These are phyloP conservation scores for Bryum argenteum DNA, from an alignment of 225 moss, liverwort and hornwort species.

Conservation along the genomic window DNA sequence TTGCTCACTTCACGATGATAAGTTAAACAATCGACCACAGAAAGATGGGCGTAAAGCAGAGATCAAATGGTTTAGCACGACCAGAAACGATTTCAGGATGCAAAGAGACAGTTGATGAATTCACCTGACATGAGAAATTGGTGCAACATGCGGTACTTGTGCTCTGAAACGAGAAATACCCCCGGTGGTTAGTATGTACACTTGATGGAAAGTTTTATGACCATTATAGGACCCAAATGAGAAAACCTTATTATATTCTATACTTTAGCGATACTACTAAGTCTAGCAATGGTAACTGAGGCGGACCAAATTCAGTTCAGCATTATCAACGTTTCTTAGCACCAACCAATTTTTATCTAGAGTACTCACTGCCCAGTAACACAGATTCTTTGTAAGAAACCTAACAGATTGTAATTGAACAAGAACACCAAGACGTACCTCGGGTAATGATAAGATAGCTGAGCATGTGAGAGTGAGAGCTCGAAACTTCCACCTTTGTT, in stretches of 20 bases:
- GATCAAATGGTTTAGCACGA: constrained; percentile 7
- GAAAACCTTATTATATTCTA: neutral
- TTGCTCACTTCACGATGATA: constrained; percentile 15
- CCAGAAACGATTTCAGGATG: neutral
- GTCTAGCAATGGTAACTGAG: constrained; percentile 6
- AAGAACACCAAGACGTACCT: constrained; percentile 48
- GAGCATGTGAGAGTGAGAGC: constrained; percentile 69
- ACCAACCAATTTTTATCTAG: neutral
- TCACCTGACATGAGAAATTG: constrained; percentile 69
- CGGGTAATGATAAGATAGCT: constrained; percentile 55
- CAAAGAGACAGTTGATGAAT: constrained; percentile 17
- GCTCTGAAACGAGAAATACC: constrained; percentile 33
- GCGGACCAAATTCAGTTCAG: constrained; percentile 2
- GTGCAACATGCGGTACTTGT: constrained; percentile 50
- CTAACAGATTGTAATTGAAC: neutral
- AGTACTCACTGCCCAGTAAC: neutral
- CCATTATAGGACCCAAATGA: neutral
- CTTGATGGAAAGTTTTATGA: neutral
- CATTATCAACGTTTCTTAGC: neutral
- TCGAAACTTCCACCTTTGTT: constrained; percentile 89
- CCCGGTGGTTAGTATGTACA: constrained; percentile 16
- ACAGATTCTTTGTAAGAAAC: constrained; percentile 7
- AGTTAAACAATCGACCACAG: neutral
- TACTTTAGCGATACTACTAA: neutral
- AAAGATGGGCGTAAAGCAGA: constrained; percentile 22